Evolutionary conservation across 1,139 yeast species (phyloP), one percentile per base, ranked within the genome.

Genomic region (Eremothecium gossypii): DNA sequence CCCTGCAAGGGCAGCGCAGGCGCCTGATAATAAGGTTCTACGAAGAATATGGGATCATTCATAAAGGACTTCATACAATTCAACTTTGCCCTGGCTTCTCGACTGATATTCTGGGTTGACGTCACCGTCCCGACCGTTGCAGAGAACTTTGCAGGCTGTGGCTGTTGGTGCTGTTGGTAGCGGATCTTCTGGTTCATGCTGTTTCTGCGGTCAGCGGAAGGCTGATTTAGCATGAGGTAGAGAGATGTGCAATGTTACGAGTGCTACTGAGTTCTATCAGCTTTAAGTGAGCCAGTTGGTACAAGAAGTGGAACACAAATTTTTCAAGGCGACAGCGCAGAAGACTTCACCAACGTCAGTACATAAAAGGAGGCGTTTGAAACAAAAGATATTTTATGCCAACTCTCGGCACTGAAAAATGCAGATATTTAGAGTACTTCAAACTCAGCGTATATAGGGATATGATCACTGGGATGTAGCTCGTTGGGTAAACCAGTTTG

Each of bases 381-480:
- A 29, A n/a, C 13, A 7, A 11, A 29, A 29, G 31, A 29, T 29
- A 12, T 29, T n/a, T 29, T 11, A 29, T 29, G 3, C 6, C 11
- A 29, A n/a, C 13, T 3, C 30, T 3, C 31, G 13, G 5, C 13
- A 29, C 5, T 29, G 31, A 29, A 29, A 29, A 11, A 11, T 29
- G 31, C 11, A 29, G 31, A 6, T 11, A 11, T 32, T 45, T 43
- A 48, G 14, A 53, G 43, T 26, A 81, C 76, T 54, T 77, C 80
- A 55, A 87, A 79, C 58, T 79, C 80, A 13, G 87, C 73, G 37
- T 85, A 77, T 46, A 89, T 68, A 7, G 96, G 91, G 52, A 89
- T 79, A 64, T 89, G 96, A 64, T 89, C 97, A 38, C 95, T 84
- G 23, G 97, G 96, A 66, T 82, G 84, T 55, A 83, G 79, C 8